Percentiles rank a stretch among this genome's conserved stretches.
Conservation (phyloP, 2,329 filamentous ascomycete genomes). For the Sporothrix pseudoabietina region DNA sequence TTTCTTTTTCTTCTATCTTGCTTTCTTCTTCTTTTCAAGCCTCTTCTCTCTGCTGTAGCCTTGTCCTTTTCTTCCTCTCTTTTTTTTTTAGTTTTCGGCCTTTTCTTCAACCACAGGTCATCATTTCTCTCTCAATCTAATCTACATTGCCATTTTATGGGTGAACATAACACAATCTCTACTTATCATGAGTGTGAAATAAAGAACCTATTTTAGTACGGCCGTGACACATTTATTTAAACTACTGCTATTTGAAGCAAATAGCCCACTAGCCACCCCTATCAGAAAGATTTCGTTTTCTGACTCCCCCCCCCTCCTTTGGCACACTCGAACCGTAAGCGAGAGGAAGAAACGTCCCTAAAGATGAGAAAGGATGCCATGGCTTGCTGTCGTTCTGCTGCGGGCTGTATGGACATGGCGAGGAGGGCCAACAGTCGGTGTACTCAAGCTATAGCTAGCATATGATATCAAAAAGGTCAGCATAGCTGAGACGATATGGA, state of each 20-base stretch:
- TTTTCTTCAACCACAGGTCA: slow-evolving; percentile 22
- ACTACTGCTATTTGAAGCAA: slow-evolving; percentile 9
- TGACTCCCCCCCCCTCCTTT: background rate
- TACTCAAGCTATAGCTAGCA: background rate
- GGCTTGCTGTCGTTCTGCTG: background rate
- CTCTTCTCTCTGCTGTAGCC: background rate
- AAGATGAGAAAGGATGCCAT: background rate
- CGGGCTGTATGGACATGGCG: slow-evolving; percentile 3
- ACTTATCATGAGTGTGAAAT: background rate
- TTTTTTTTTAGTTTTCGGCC: background rate
- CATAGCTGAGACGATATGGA: background rate
- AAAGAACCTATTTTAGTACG: background rate
- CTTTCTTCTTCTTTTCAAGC: background rate
- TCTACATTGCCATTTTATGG: slow-evolving; percentile 15
- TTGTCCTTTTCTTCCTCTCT: background rate
- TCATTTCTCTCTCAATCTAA: background rate
- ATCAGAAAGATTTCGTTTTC: background rate
- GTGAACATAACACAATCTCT: background rate
- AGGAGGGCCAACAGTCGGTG: background rate
- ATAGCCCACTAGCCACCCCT: background rate
- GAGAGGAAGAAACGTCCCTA: background rate
- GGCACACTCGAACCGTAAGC: background rate
- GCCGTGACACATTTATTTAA: slow-evolving; percentile 5
- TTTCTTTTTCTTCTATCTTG: background rate
- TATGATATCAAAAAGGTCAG: background rate